Evolutionary conservation across 768 basidiomycete species (phyloP).

Genomic region (Mycena crocata): DNA sequence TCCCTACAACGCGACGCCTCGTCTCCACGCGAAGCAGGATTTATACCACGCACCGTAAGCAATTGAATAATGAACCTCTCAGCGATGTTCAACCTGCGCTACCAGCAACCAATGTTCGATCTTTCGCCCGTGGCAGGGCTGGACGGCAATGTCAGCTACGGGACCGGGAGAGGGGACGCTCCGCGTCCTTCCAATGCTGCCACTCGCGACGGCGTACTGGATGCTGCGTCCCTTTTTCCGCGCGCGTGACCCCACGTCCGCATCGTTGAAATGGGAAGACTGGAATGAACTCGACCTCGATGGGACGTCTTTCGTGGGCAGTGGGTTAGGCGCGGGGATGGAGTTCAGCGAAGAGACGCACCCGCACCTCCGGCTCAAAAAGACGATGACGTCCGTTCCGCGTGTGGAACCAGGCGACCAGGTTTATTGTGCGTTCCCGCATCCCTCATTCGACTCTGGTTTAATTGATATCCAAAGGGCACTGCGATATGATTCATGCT

Average conservation of each 20-base stretch:
- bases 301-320: slow-evolving; percentile 64
- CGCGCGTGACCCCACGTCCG: slow-evolving; percentile 38
- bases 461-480: slow-evolving; percentile 50
- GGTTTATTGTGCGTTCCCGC: slow-evolving; percentile 57
- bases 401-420: slow-evolving; percentile 56
- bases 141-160: slow-evolving; percentile 64
- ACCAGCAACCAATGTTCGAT: slow-evolving; percentile 45
- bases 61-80: slow-evolving; percentile 1
- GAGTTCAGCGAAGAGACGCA: slow-evolving; percentile 68
- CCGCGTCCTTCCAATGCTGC: slow-evolving; percentile 68
- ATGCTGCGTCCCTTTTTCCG: slow-evolving; percentile 77
- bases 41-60: slow-evolving; percentile 71
- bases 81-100: neutral
- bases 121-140: slow-evolving; percentile 59
- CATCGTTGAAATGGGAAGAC: slow-evolving; percentile 56
- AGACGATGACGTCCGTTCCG: slow-evolving; percentile 70
- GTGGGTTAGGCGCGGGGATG: slow-evolving; percentile 63
- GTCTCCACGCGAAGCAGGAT: slow-evolving; percentile 67
- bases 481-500: slow-evolving; percentile 67
- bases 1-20: slow-evolving; percentile 59
- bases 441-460: neutral
- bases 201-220: slow-evolving; percentile 67
- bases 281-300: slow-evolving; percentile 69
- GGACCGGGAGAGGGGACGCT: slow-evolving; percentile 73
- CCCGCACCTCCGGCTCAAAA: slow-evolving; percentile 68